Evolutionary conservation across 371 early-diverging fungal species (phyloP), one percentile per base, ranked within the genome.

Genomic region (Actinomortierella ambigua): DNA sequence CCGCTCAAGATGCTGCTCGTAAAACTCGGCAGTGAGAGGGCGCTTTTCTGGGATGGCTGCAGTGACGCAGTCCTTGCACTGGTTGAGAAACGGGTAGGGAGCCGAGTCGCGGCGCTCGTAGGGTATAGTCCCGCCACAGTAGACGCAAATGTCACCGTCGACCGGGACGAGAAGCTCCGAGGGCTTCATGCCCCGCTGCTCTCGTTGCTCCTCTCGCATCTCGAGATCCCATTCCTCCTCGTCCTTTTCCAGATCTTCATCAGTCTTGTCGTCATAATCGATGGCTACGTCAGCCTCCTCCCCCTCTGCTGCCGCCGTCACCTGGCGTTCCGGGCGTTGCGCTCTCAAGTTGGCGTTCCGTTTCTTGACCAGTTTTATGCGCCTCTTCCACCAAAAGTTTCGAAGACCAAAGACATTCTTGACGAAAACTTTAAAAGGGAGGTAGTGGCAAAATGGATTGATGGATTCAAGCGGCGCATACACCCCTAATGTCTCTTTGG

Each of bases 141-240:
- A 57, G 8, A n/a, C 48, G 23, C 68, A 67, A 15, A 67, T 54
- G 41, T 61, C 50, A 11, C 62, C 62, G 39, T 67, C 68, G 42
- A 49, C 54, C n/a, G 11, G 34, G 20, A 55, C 8, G 7, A 51
- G n/a, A 15, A 58, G 20, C 3, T 52, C 26, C 18, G 58, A 55
- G n/a, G 47, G 51, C 28, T 52, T n/a, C 18, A 41, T 20, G 48
- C 2, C 22, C 22, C 22, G 29, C 8, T 17, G 43, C 34, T 61
- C 40, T 14, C 14, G 22, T 4, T 48, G 26, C 7, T 56, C 42
- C 1, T 26, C 5, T 11, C 50, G 52, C 43, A 18, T 42, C 52
- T 63, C 59, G 14, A 68, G 40, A 28, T 68, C 68, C 8, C 52
- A 44, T 8, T 68, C 60, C 22, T 63, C 55, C 42, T 68, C 63